phyloP scores from a whole-genome alignment of 2,329 filamentous ascomycete species.

The Zymoseptoria ardabiliae region DNA sequence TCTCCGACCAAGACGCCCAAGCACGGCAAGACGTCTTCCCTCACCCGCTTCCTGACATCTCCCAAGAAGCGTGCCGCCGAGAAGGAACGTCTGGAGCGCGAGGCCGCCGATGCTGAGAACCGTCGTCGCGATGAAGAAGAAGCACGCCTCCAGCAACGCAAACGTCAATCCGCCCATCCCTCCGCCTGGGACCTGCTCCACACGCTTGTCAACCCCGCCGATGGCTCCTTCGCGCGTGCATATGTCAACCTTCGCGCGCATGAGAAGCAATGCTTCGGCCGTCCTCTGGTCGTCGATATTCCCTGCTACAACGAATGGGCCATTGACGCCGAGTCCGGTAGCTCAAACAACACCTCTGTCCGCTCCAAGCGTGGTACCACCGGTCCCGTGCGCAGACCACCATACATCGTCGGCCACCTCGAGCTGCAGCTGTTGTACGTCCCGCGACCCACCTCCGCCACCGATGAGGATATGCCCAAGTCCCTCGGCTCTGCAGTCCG shows the following conservation, averaged over 20 bases:
- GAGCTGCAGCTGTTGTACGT: conserved; percentile 92
- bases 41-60: conserved; percentile 86
- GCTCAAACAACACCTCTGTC: conserved; percentile 64
- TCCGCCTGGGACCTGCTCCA: conserved; percentile 82
- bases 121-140: conserved; percentile 30
- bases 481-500: conserved; percentile 96
- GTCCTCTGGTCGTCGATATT: conserved; percentile 79
- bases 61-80: conserved; percentile 90
- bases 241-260: conserved; percentile 94
- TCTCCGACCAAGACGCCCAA: conserved; percentile 59
- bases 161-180: conserved; percentile 55
- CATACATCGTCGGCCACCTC: conserved; percentile 94
- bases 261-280: conserved; percentile 78
- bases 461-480: conserved; percentile 97
- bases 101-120: conserved; percentile 63
- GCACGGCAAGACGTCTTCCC: conserved; percentile 72
- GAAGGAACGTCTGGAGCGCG: conserved; percentile 72
- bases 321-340: conserved; percentile 64
- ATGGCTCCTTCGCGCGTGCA: conserved; percentile 88
- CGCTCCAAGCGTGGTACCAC: conserved; percentile 66
- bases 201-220: conserved; percentile 71
- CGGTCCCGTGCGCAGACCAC: conserved; percentile 69
- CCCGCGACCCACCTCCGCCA: conserved; percentile 76
- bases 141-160: conserved; percentile 34
- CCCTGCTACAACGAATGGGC: conserved; percentile 99